Base-by-base conservation (phyloP, 305 asterid species). In the Striga hermonthica region DNA sequence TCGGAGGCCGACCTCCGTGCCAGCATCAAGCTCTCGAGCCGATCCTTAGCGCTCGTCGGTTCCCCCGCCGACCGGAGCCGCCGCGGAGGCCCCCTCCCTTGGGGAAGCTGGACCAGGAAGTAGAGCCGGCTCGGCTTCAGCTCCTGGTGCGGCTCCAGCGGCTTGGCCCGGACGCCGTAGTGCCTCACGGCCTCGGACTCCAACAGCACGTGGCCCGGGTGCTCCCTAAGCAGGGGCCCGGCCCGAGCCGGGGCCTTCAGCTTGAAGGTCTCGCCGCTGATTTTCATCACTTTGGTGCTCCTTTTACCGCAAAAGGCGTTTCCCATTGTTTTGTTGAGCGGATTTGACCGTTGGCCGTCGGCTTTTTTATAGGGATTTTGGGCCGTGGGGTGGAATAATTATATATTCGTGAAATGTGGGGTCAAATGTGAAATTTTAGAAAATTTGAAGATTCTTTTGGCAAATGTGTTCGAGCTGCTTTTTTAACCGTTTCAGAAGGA, bases 21-120 rank as follows among this genome's bases (percentile, higher is more conserved):
- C 73, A 90, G 57, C 97, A 82, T 82, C 58, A 90, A 62, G 79
- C 81, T 87, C 65, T 90, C 97, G 49, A 90, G 95, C 43, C 95
- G 82, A 37, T 90, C 97, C 65, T 84, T 85, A 0, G 95, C 95
- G 70, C 83, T 82, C 95, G 88, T 85, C 15, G 85, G 91, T 47
- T 84, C 31, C 31, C 31, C 75, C 61, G 84, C 95, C 4, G 97
- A 86, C 3, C 84, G 76, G n/a, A 79, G 86, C 61, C 90, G 76
- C 49, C 80, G 56, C 4, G 81, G 57, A 52, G 4, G 60, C 11
- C 54, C 60, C 11, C 54, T 72, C n/a, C 73, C 77, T 53, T 79
- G 72, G 0, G 95, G 92, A 62, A 85, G 71, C 15, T 86, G 90
- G 3, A 90, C 85, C 0, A 90, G 82, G 44, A 90, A 87, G 56